A percentile compares a stretch with the other conserved stretches of the same genome.
Evolutionary conservation across 2,329 filamentous ascomycete species (phyloP).

Genomic region (Fusarium nematophilum): DNA sequence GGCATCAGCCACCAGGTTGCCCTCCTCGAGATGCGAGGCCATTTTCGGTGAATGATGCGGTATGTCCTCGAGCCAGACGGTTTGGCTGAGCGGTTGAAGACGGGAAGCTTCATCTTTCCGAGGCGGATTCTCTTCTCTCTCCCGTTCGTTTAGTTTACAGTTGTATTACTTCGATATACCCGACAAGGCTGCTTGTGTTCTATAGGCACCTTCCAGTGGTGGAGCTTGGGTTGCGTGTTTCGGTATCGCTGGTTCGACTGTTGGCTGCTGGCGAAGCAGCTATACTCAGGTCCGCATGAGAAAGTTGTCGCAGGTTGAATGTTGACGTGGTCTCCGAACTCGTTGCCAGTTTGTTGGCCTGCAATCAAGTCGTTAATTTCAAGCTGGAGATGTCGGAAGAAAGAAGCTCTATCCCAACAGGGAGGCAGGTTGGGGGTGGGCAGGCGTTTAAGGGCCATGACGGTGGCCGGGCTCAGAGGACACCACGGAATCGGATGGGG

Average conservation of each 20-base stretch:
- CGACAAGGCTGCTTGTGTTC: no score
- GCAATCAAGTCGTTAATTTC: constrained; percentile 14
- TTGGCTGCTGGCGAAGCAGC: constrained; percentile 38
- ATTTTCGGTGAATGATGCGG: constrained; percentile 68
- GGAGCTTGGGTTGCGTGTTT: no score
- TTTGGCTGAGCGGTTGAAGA: constrained; percentile 31
- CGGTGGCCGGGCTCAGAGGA: constrained; percentile 24
- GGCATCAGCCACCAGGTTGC: constrained; percentile 73
- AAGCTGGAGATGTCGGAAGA: constrained; percentile 17
- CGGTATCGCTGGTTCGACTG: constrained; percentile 7
- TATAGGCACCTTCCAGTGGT: no score
- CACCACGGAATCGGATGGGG: constrained; percentile 17
- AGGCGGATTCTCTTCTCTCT: neutral
- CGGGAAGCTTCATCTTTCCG: constrained; percentile 40
- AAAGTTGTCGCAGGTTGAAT: constrained; percentile 7
- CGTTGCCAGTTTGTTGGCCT: constrained; percentile 25
- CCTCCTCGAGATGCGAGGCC: constrained; percentile 62
- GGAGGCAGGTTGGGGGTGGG: constrained; percentile 36
- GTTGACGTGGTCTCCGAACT: constrained; percentile 10
- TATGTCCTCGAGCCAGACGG: constrained; percentile 50
- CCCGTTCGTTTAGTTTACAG: no score
- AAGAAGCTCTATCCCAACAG: constrained; percentile 11
- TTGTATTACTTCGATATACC: no score
- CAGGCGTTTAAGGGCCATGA: constrained; percentile 45
- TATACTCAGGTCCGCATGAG: constrained; percentile 33